Conservation (phyloP, 306 rosid species). For the Malus asiatica region DNA sequence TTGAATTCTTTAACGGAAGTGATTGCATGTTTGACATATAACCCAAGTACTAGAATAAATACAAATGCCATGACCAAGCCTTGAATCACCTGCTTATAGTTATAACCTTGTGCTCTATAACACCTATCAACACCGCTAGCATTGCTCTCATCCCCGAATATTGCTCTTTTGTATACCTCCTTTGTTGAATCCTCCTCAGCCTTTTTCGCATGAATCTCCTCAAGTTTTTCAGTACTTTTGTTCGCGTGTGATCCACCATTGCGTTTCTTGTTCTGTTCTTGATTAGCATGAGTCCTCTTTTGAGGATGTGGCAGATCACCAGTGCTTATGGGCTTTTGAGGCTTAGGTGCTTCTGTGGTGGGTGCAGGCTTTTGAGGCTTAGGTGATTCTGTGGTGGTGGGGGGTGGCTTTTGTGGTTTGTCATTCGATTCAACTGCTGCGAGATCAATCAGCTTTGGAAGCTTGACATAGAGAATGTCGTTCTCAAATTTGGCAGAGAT, state of each 20-base stretch:
- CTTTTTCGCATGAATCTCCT: not conserved
- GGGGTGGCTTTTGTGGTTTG: not conserved
- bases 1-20: constrained; percentile 11
- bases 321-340: not conserved
- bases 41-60: constrained; percentile 26
- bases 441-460: constrained; percentile 28
- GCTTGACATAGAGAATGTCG: constrained; percentile 35
- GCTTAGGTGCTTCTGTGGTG: not conserved
- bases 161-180: not conserved
- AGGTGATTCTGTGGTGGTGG: not conserved
- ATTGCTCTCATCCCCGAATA: not conserved
- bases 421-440: not conserved
- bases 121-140: not conserved
- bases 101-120: not conserved
- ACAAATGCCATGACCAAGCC: constrained; percentile 12
- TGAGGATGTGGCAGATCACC: not conserved
- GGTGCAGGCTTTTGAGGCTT: not conserved
- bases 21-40: constrained; percentile 24
- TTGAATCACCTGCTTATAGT: not conserved
- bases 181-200: not conserved
- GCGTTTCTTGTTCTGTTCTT: not conserved
- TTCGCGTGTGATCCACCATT: not conserved
- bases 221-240: not conserved
- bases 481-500: constrained; percentile 50
- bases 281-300: not conserved